Percentiles rank a stretch among this genome's conserved stretches.
Evolutionary conservation across 768 basidiomycete genomes (phyloP).

Genomic region (Leucogyrophana mollusca): DNA sequence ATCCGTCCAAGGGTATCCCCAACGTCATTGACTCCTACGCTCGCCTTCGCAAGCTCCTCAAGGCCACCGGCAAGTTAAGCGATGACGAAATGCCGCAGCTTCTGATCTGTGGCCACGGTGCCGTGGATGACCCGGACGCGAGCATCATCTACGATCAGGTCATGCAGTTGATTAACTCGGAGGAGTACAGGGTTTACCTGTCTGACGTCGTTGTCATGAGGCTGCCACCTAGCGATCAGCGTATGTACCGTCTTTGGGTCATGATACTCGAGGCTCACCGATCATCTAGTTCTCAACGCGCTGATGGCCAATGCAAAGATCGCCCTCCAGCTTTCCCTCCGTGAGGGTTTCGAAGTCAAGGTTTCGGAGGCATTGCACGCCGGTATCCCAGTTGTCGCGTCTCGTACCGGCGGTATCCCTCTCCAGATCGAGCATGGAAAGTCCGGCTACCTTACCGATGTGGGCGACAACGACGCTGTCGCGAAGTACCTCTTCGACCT

Average conservation of each 20-base stretch:
- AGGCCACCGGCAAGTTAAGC: slow-evolving; percentile 39
- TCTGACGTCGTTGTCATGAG: slow-evolving; percentile 76
- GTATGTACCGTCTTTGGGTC: slow-evolving; percentile 40
- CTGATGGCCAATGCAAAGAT: slow-evolving; percentile 88
- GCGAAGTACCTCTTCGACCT: slow-evolving; percentile 76
- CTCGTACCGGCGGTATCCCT: slow-evolving; percentile 88
- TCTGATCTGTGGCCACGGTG: slow-evolving; percentile 86
- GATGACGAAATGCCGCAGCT: slow-evolving; percentile 63
- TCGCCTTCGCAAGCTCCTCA: slow-evolving; percentile 71
- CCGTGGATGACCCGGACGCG: slow-evolving; percentile 94
- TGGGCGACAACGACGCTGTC: slow-evolving; percentile 73
- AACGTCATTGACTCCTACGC: slow-evolving; percentile 86
- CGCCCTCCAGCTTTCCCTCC: slow-evolving; percentile 86
- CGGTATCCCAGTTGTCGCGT: slow-evolving; percentile 83
- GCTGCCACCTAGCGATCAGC: slow-evolving; percentile 80
- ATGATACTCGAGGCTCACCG: slow-evolving; percentile 7
- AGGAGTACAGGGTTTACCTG: slow-evolving; percentile 50
- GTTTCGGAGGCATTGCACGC: slow-evolving; percentile 94
- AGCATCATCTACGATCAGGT: slow-evolving; percentile 87
- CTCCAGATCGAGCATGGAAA: slow-evolving; percentile 87
- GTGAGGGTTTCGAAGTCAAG: slow-evolving; percentile 98
- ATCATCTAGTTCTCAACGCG: slow-evolving; percentile 69
- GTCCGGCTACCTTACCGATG: slow-evolving; percentile 81
- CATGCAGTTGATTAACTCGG: slow-evolving; percentile 55
- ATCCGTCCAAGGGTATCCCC: slow-evolving; percentile 83